phyloP scores from a whole-genome alignment of 768 basidiomycete genomes.

The Russula brevipes region DNA sequence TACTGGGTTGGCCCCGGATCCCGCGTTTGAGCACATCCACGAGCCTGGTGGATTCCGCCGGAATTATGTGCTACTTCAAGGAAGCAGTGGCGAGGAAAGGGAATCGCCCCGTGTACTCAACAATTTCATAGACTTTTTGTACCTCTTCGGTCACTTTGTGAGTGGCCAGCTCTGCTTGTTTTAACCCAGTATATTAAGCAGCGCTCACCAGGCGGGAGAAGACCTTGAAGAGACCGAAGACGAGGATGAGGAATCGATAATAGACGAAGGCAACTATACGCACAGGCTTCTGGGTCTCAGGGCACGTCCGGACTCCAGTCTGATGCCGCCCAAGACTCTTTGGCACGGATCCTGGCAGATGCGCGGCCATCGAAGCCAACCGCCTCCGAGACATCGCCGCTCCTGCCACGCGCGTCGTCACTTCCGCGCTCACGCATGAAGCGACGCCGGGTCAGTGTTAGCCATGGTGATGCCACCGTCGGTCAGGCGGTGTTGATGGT shows the following conservation, averaged over 20 bases:
- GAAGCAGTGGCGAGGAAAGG: constrained; percentile 50
- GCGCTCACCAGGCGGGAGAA: constrained; percentile 64
- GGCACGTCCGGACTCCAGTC: not conserved
- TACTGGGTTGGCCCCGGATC: constrained; percentile 48
- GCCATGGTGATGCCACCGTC: constrained; percentile 83
- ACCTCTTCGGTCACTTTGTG: constrained; percentile 94
- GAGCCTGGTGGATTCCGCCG: constrained; percentile 93
- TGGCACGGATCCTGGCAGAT: constrained; percentile 14
- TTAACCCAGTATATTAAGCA: constrained; percentile 2
- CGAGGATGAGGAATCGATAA: constrained; percentile 50
- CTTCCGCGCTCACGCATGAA: constrained; percentile 50
- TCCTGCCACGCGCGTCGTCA: constrained; percentile 39
- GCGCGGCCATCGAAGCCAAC: constrained; percentile 18
- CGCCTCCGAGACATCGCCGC: constrained; percentile 47
- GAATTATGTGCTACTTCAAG: constrained; percentile 74
- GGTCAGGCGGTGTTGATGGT: constrained; percentile 93
- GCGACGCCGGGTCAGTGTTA: constrained; percentile 51
- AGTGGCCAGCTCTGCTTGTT: constrained; percentile 33
- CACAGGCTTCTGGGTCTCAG: constrained; percentile 18
- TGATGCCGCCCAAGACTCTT: constrained; percentile 6
- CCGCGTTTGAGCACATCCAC: constrained; percentile 87
- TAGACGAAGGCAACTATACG: constrained; percentile 28
- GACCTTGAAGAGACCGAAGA: constrained; percentile 68
- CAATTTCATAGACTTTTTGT: constrained; percentile 93
- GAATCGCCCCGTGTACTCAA: constrained; percentile 52